Percentiles rank a stretch among this genome's conserved stretches.
These are phyloP conservation scores for Trichophyton verrucosum DNA, from an alignment of 2,329 filamentous ascomycete species.

Conservation along the genomic window DNA sequence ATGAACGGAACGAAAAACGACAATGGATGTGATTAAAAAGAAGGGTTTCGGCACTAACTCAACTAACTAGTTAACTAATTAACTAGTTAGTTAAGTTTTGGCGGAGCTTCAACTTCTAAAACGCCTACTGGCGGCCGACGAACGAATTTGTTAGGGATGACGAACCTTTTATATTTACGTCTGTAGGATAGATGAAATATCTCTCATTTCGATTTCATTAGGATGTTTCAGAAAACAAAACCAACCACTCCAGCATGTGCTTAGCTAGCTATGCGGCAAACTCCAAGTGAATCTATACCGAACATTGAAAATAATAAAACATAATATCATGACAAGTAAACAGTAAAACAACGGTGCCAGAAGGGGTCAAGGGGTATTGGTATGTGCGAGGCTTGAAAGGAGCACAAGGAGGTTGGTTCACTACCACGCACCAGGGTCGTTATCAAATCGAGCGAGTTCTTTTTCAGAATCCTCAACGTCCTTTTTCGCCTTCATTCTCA, in stretches of 20 bases:
- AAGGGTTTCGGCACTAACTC: background rate
- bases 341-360: background rate
- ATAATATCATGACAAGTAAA: background rate
- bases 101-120: background rate
- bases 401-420: background rate
- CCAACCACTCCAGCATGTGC: background rate
- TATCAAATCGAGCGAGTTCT: slow-evolving; percentile 80
- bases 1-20: background rate
- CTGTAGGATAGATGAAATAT: background rate
- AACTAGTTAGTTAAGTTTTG: background rate
- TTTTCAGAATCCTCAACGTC: slow-evolving; percentile 91
- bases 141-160: background rate
- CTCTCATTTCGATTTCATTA: background rate
- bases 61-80: background rate
- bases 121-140: background rate
- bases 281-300: background rate
- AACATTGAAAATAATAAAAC: background rate
- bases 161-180: background rate
- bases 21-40: background rate
- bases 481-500: slow-evolving; percentile 99
- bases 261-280: background rate
- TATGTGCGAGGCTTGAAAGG: background rate
- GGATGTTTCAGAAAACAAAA: background rate
- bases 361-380: background rate
- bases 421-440: slow-evolving; percentile 61